A percentile compares a stretch with the other conserved stretches of the same genome.
Conservation (phyloP, 2,329 filamentous ascomycete genomes). For the Fusarium anguioides region DNA sequence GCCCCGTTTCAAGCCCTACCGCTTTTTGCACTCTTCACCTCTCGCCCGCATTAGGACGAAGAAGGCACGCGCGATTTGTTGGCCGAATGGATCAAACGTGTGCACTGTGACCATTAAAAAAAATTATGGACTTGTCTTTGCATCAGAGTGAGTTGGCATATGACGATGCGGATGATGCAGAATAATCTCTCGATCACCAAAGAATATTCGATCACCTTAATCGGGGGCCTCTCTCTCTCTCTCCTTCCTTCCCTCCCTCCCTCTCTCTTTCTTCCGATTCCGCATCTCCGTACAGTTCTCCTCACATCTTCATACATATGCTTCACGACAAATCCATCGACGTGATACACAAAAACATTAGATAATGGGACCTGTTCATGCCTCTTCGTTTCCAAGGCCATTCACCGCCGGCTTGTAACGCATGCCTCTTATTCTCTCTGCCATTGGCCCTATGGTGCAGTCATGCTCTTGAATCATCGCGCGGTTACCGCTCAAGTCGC, state of each 20-base stretch:
- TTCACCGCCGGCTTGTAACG: conserved; percentile 14
- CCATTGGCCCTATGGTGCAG: conserved; percentile 21
- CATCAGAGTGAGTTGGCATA: not conserved
- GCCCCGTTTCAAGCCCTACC: conserved; percentile 8
- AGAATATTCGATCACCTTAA: not conserved
- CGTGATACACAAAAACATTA: not conserved
- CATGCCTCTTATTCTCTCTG: conserved; percentile 7
- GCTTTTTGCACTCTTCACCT: conserved; percentile 7
- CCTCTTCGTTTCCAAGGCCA: not conserved
- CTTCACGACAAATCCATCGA: not conserved
- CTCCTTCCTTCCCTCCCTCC: not conserved
- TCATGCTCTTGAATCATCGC: conserved; percentile 20
- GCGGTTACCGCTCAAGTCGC: conserved; percentile 25
- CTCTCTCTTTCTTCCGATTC: no score
- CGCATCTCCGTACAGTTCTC: not conserved
- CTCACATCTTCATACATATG: not conserved
- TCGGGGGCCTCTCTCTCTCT: not conserved
- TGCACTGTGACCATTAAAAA: conserved; percentile 5
- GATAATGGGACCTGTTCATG: not conserved
- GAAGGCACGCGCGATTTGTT: conserved; percentile 26
- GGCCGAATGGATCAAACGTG: not conserved
- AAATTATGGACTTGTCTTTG: not conserved
- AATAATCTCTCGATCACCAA: conserved; percentile 4
- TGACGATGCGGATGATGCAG: conserved; percentile 11
- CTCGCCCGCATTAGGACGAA: not conserved